Evolutionary conservation across 1,284 basidiomycete genomes (phyloP), one percentile per base, ranked within the genome.

Genomic region (Baeospora myosura): DNA sequence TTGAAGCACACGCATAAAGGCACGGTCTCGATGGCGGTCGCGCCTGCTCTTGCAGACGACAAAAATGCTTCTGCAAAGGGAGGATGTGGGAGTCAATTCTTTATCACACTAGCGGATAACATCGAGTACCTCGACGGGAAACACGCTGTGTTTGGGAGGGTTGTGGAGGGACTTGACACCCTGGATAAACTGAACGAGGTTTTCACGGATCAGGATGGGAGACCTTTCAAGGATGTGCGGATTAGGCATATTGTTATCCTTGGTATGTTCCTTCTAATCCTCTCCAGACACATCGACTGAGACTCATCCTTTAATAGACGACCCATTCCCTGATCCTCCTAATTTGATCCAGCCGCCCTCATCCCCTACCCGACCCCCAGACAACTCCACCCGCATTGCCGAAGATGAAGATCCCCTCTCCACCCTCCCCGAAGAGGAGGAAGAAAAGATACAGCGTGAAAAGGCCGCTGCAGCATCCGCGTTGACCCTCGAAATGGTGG

Each of bases 401-500:
- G 93, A 95, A 60, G 89, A 93, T 60, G 93, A 97, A 66, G 86
- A 92, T 54, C 78, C 88, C 0, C 67, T 88, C 17, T 72, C 76
- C 8, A 80, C 80, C 5, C 66, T 88, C 31, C 81, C 86, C 0
- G 87, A 90, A 49, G 88, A 92, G 48, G 84, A 90, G 47, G 80
- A 81, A 31, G 95, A 95, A 53, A 74, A 74, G 12, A 68, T 78
- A 36, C 78, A 87, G 8, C 80, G 93, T 8, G 76, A 82, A 58
- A 84, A 86, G 44, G 93, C 93, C 0, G 94, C 95, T 0, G 79
- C 80, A 2, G 92, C 94, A 0, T 92, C 92, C 29, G 96, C 95
- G 0, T 69, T 99, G 25, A 98, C 96, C 2, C 78, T 99, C 38
- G 96, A 99, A 62, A 98, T 99, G 92, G 95, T 98, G 45, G 95